Evolutionary conservation across 139 green algal genomes (phyloP), one percentile per base, ranked within the genome.

Genomic region (Asterochloris sp.): DNA sequence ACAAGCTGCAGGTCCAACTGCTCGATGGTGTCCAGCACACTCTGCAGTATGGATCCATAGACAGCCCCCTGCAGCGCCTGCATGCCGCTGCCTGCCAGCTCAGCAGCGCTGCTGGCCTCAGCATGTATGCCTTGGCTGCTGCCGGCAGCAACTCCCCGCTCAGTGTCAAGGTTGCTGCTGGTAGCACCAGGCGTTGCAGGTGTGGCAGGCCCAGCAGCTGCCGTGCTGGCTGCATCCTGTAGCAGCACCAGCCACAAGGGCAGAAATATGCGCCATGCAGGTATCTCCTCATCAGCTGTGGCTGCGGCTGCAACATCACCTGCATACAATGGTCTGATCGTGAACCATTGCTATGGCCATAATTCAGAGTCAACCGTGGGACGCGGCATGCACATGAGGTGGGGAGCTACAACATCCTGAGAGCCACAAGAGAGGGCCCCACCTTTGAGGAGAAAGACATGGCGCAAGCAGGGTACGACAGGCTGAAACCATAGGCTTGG

Each of bases 231-330:
- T 10, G 26, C 29, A 60, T 24, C 63, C 66, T 74, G 24, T 0
- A 85, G 64, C 71, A 85, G 73, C 13, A 75, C 82, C 26, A 47
- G 47, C 82, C 82, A 85, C 47, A 82, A 54, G 15, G 71, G 76
- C 38, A 78, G n/a, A 67, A 78, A 82, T 15, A 26, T 64, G 38
- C 63, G 38, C 82, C 82, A 85, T 38, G 82, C 26, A 10, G 71
- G 64, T 60, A 74, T 47, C 21, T 85, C 82, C 27, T 60, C 75
- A 0, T 61, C 62, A 9, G 62, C 28, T 13, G 17, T 74, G 27
- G 78, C 63, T 21, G 62, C 62, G 17, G 26, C 77, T 74, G 78
- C 78, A 29, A 74, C 14, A 63, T 29, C 61, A 63, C 62, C 62
- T 74, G 28, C 27, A 28, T 76, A 10, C 23, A 38, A 19, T 2